Percentiles rank a stretch among this genome's conserved stretches.
These are phyloP conservation scores for Debaryomyces robertsiae DNA, from an alignment of 1,139 yeast genomes.

Conservation along the genomic window DNA sequence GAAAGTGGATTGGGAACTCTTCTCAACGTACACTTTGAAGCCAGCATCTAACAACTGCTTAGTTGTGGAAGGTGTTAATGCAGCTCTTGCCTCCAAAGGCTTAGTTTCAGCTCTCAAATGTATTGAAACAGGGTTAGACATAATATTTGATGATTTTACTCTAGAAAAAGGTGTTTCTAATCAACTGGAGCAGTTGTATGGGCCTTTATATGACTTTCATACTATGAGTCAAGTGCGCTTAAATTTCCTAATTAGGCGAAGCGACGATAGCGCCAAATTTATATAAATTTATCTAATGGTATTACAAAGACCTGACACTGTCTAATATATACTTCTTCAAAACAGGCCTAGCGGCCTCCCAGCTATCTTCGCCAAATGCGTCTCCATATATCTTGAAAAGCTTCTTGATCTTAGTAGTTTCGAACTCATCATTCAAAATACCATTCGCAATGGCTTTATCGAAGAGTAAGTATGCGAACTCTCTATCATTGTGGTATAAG, in stretches of 20 bases:
- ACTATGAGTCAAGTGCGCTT: slow-evolving; percentile 11
- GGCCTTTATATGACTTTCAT: neutral
- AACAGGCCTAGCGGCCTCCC: slow-evolving; percentile 32
- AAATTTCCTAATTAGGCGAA: slow-evolving; percentile 9
- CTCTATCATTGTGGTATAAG: slow-evolving; percentile 56
- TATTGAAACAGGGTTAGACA: slow-evolving; percentile 48
- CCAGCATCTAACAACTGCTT: slow-evolving; percentile 86
- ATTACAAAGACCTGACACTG: slow-evolving; percentile 10
- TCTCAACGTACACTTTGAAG: slow-evolving; percentile 83
- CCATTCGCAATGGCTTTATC: slow-evolving; percentile 54
- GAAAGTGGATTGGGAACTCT: slow-evolving; percentile 82
- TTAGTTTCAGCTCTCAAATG: slow-evolving; percentile 95
- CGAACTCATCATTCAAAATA: slow-evolving; percentile 45
- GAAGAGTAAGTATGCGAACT: slow-evolving; percentile 61
- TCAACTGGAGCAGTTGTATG: too few relatives aligned
- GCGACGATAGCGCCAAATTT: neutral
- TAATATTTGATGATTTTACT: too few relatives aligned
- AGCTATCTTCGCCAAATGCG: slow-evolving; percentile 37
- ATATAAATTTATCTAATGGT: neutral
- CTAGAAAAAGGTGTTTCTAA: too few relatives aligned
- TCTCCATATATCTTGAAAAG: slow-evolving; percentile 62
- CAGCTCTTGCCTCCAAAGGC: slow-evolving; percentile 97
- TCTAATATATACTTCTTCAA: slow-evolving; percentile 11
- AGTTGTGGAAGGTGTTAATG: slow-evolving; percentile 89
- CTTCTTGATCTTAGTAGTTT: slow-evolving; percentile 45